Evolutionary conservation across 345 rosid species (phyloP).

Genomic region (Reutealis trisperma): DNA sequence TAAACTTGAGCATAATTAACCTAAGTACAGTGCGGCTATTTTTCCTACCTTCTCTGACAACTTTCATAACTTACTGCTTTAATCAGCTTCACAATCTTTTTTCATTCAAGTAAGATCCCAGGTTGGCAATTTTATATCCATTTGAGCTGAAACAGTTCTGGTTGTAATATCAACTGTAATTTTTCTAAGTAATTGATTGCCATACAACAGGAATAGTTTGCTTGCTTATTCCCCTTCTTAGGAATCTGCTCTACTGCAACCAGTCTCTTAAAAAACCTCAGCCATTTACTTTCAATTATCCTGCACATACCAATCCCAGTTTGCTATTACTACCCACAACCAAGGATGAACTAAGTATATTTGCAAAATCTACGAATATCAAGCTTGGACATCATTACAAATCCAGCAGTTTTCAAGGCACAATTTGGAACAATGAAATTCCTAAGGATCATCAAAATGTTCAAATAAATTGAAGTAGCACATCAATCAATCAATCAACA

Average conservation of each 20-base stretch:
- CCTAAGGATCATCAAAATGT: neutral
- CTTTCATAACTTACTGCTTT: too few species aligned
- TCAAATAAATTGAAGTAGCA: neutral
- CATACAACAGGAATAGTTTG: neutral
- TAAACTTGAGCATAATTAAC: neutral
- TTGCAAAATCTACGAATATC: too few species aligned
- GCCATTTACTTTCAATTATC: neutral
- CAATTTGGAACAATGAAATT: neutral
- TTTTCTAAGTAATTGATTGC: neutral
- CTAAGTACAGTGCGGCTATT: neutral
- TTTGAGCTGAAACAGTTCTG: neutral
- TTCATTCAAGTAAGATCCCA: neutral
- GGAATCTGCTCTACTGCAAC: neutral
- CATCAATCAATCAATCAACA: conserved; percentile 12
- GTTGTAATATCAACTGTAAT: neutral
- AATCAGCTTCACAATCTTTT: too few species aligned
- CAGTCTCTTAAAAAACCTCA: neutral
- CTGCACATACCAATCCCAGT: too few species aligned
- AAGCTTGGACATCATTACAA: too few species aligned
- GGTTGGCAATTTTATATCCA: too few species aligned
- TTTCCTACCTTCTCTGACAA: neutral
- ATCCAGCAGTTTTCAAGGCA: neutral
- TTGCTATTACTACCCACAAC: too few species aligned
- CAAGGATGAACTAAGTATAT: too few species aligned
- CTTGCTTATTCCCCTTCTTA: neutral